Evolutionary conservation across 768 basidiomycete species (phyloP), one percentile per base, ranked within the genome.

Genomic region (Leccinum rimulosum): DNA sequence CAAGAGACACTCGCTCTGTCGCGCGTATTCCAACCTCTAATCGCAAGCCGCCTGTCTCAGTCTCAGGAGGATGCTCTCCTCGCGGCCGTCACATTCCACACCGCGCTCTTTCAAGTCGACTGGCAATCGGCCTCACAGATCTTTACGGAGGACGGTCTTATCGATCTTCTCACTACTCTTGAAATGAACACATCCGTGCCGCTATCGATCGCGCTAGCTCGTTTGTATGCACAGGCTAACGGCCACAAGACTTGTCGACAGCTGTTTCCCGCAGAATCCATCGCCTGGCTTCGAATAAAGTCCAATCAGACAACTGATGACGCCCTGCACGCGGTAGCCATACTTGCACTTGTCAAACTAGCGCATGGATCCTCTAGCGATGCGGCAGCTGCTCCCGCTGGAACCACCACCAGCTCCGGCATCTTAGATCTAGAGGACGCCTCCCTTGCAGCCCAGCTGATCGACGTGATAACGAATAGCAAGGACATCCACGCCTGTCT

Each of bases 91-190:
- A 80, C 84, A 1, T 87, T 93, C 70, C 77, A 94, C 52, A 77
- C 81, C n/a, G 91, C 90, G 1, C 76, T 95, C 19, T 92, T 93
- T 67, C 91, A 93, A 69, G 84, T 93, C n/a, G 91, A 93, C 64
- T 81, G 85, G 73, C 75, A 80, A 54, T 76, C 84, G 1, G 93
- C 90, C 10, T 77, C 85, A 10, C 64, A 78, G 25, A 84, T 95
- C 55, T 85, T 94, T 57, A 72, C 75, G 38, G 77, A 79, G 52
- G 87, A 91, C 59, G 86, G 84, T 4, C 70, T 88, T 15, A 64
- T 87, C 33, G 85, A 89, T 40, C 80, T 80, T 49, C 73, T 93
- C 54, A 78, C 84, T 68, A 79, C 80, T 14, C 79, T 87, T 27
- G 93, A 95, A 60, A 73, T 90, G n/a, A 76, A 75, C 49, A 77